Conservation (phyloP, 2,329 filamentous ascomycete species). For the Tolypocladium ovalisporum region DNA sequence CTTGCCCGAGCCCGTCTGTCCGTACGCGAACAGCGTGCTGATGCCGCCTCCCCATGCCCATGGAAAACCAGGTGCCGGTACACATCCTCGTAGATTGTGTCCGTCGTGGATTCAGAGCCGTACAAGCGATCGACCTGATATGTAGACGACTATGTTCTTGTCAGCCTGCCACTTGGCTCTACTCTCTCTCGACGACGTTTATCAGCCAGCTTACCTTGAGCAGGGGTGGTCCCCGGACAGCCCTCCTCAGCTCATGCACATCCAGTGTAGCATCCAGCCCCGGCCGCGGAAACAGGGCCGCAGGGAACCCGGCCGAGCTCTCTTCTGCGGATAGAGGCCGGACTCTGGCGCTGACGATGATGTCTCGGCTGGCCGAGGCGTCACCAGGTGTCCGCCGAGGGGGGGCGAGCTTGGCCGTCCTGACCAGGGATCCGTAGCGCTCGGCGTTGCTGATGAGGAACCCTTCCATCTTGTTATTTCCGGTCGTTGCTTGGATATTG, state of each 20-base stretch:
- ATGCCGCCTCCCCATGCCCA: slow-evolving; percentile 35
- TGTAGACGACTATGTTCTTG: slow-evolving; percentile 16
- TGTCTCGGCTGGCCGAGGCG: slow-evolving; percentile 11
- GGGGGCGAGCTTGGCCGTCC: slow-evolving; percentile 12
- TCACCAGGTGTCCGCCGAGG: slow-evolving; percentile 2
- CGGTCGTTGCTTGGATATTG: not conserved
- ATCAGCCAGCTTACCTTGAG: slow-evolving; percentile 13
- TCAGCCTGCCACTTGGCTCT: not conserved
- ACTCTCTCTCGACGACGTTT: not conserved
- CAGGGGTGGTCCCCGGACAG: slow-evolving; percentile 17
- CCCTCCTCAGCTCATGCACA: slow-evolving; percentile 24
- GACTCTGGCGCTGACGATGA: slow-evolving; percentile 24
- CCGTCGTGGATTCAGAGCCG: slow-evolving; percentile 20
- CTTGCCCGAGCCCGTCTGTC: slow-evolving; percentile 38
- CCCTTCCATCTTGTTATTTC: slow-evolving; percentile 16
- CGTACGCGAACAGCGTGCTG: slow-evolving; percentile 37
- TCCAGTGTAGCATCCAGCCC: slow-evolving; percentile 16
- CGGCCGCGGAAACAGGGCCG: slow-evolving; percentile 14
- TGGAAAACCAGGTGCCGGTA: slow-evolving; percentile 29
- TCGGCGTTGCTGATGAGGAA: slow-evolving; percentile 19
- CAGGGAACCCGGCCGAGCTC: slow-evolving; percentile 13
- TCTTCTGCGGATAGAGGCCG: slow-evolving; percentile 26
- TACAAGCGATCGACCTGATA: slow-evolving; percentile 26
- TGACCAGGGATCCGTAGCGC: slow-evolving; percentile 17
- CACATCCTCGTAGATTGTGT: slow-evolving; percentile 28